Percentiles rank a stretch among this genome's conserved stretches.
These are phyloP conservation scores for Peronosclerospora sorghi DNA, from an alignment of 352 stramenopile genomes.

Conservation along the genomic window DNA sequence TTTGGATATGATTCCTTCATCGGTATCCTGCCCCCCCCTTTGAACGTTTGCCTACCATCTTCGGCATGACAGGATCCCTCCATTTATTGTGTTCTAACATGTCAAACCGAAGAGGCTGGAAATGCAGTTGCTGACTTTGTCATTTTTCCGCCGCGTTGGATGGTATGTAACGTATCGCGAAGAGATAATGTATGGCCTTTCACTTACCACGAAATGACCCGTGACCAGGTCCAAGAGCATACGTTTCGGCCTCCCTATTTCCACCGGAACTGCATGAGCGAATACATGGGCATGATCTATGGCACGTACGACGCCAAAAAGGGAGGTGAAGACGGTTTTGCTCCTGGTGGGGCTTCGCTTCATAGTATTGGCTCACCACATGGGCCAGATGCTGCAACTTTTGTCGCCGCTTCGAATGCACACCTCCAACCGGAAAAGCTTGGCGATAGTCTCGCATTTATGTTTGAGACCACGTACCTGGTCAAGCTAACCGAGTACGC, in stretches of 20 bases:
- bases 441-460: slow-evolving; percentile 90
- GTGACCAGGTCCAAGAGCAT: slow-evolving; percentile 66
- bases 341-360: slow-evolving; percentile 87
- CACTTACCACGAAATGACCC: neutral
- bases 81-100: slow-evolving; percentile 97
- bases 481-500: slow-evolving; percentile 85
- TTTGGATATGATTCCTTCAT: neutral
- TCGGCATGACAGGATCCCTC: slow-evolving; percentile 73
- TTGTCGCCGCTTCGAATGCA: slow-evolving; percentile 79
- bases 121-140: slow-evolving; percentile 95
- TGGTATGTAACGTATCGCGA: slow-evolving; percentile 39
- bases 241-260: slow-evolving; percentile 91
- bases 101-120: slow-evolving; percentile 85
- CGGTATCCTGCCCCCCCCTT: neutral
- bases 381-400: slow-evolving; percentile 89
- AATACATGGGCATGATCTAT: slow-evolving; percentile 97
- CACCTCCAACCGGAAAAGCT: slow-evolving; percentile 85
- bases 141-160: slow-evolving; percentile 94
- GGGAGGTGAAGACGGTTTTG: slow-evolving; percentile 77
- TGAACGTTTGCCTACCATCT: neutral
- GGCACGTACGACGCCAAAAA: slow-evolving; percentile 94
- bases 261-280: slow-evolving; percentile 95
- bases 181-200: neutral
- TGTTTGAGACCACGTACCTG: slow-evolving; percentile 94
- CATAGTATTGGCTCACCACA: slow-evolving; percentile 87